Evolutionary conservation across 192 early-diverging fungal species (phyloP), one percentile per base, ranked within the genome.

Genomic region (Podila horticola): DNA sequence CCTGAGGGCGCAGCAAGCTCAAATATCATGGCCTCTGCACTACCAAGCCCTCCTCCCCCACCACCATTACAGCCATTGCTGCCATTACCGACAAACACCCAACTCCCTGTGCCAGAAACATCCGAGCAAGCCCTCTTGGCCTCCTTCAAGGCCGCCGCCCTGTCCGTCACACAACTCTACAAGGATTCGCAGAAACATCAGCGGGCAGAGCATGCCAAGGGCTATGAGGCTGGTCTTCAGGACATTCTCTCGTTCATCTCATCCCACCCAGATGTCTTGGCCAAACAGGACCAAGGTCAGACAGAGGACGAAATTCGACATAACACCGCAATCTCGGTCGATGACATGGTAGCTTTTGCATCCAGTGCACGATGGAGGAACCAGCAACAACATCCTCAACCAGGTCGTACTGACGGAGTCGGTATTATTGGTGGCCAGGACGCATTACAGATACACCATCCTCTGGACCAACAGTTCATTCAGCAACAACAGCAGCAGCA

Each of bases 141-240:
- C 38, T 88, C 87, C 3, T 88, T 88, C 71, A 88, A 87, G 58
- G 84, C 85, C 34, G 84, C 87, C 17, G 87, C 87, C 15, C 67
- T 83, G 17, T 84, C 83, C 33, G 87, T 88, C n/a, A 86, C 87
- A 9, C 84, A 83, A 20, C 75, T 88, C n/a, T 88, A 88, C 72
- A 88, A 88, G 67, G 87, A 88, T 58, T 85, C 87, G 2, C 72
- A 85, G 19, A 79, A 82, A 15, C 84, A 83, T 41, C 86, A 88
- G n/a, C 73, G 84, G 17, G 82, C 82, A 55, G 82, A 84, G 28
- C 86, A 84, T 71, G 84, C 79, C n/a, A 75, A 84, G 26, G 87
- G 87, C 26, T 88, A 88, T 71, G 84, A 88, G 38, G 84, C 86
- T n/a, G 85, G 84, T 4, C 52, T 88, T 10, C 87, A 88, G 70